Evolutionary conservation across 441 rosid genomes (phyloP), one percentile per base, ranked within the genome.

Genomic region (Bocquillonia castaneifolia): DNA sequence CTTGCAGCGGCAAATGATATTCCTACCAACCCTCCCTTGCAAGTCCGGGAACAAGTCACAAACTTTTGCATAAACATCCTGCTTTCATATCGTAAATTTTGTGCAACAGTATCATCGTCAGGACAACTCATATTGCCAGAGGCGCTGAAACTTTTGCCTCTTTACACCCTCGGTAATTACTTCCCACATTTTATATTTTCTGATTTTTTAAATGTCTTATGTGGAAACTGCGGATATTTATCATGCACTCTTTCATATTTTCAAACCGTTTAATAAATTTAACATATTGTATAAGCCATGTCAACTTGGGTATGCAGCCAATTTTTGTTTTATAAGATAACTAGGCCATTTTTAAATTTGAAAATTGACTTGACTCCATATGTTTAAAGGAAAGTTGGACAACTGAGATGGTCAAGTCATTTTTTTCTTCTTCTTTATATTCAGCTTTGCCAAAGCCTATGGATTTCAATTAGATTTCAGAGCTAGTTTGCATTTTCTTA

Each of bases 101-200:
- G 99, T 74, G 99, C 98, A 6, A 88, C 99, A 20, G 98, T 92
- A 57, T 88, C 97, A 74, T 93, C 97, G 66, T 78, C 93, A 12
- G 99, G 99, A 74, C 98, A 96, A 73, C 98, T 96, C 71, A 91
- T 96, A 78, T 96, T 96, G 73, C 98, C 99, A 3, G 99, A 96
- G 81, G 96, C 98, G 31, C 98, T 96, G 68, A 96, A 93, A 83
- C 96, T 96, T 73, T 84, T 91, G 67, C 98, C 99, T 70, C 78
- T 96, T 7, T 93, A 92, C 77, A 87, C 91, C 70, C 93, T 96
- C 15, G 96, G 96, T 90, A 85, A 73, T 34, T 47, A 55, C 57
- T 47, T 75, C 44, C 69, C 63, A 51, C 57, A 25, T 34, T 20
- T 73, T 64, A 1, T 26, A 59, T 51, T 14, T 67, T 15, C 59